A percentile compares a stretch with the other conserved stretches of the same genome.
These are phyloP conservation scores for Podila epicladia DNA, from an alignment of 192 early-diverging fungal genomes.

Conservation along the genomic window DNA sequence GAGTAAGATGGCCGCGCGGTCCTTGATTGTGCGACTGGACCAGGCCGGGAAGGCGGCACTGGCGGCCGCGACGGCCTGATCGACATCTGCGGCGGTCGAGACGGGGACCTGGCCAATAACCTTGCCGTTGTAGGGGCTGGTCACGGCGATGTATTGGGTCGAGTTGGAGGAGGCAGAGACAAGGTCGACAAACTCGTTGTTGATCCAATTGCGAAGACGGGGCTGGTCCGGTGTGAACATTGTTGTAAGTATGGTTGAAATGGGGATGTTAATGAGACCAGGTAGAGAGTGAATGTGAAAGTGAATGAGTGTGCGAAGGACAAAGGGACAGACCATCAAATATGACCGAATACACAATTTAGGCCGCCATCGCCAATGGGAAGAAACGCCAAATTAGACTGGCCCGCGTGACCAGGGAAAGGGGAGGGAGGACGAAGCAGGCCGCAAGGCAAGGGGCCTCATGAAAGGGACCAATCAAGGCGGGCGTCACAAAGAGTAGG, in stretches of 20 bases:
- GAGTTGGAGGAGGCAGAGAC: slow-evolving; percentile 7
- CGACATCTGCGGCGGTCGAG: slow-evolving; percentile 65
- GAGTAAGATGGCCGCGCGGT: slow-evolving; percentile 70
- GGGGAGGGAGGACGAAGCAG: too few relatives aligned
- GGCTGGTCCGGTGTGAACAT: slow-evolving; percentile 46
- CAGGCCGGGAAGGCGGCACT: slow-evolving; percentile 63
- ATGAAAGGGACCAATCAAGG: too few relatives aligned
- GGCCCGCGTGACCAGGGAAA: too few relatives aligned
- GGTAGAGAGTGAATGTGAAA: not conserved
- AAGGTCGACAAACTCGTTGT: slow-evolving; percentile 36
- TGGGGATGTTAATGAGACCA: slow-evolving; percentile 1
- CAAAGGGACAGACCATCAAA: too few relatives aligned
- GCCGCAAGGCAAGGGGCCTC: too few relatives aligned
- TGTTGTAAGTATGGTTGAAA: not conserved
- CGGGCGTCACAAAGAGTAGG: too few relatives aligned
- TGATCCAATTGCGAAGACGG: slow-evolving; percentile 49
- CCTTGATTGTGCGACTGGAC: slow-evolving; percentile 74
- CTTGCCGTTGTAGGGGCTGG: slow-evolving; percentile 69
- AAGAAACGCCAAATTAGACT: too few relatives aligned
- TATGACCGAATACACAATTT: too few relatives aligned
- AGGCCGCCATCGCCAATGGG: too few relatives aligned
- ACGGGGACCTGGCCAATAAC: slow-evolving; percentile 74
- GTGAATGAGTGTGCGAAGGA: too few relatives aligned
- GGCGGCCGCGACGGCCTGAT: slow-evolving; percentile 67
- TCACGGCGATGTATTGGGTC: slow-evolving; percentile 61